Evolutionary conservation across 2,329 filamentous ascomycete genomes (phyloP).

Genomic region (Nemania diffusa): DNA sequence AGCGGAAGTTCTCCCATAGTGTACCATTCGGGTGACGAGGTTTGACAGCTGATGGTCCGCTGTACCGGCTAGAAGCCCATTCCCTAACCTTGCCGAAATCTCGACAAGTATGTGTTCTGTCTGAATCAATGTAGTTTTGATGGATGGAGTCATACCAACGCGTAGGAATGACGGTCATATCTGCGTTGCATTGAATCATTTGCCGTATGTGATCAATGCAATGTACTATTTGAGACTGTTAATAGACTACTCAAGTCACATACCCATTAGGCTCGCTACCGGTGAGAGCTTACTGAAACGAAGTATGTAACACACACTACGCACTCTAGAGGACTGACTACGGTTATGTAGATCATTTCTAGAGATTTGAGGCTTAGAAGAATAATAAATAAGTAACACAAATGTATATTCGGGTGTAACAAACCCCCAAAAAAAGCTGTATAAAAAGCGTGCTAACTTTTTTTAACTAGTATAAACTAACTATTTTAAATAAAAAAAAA

Average conservation of each 20-base stretch:
- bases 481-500: no score
- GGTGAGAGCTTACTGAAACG: neutral
- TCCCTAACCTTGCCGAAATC: slow-evolving; percentile 18
- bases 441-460: no score
- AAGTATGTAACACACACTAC: no score
- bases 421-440: no score
- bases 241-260: neutral
- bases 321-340: no score
- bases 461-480: no score
- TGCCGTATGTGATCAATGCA: slow-evolving; percentile 16
- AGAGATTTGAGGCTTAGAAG: no score
- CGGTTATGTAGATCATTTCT: no score
- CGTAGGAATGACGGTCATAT: slow-evolving; percentile 7
- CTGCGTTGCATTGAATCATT: slow-evolving; percentile 13
- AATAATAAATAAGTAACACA: no score
- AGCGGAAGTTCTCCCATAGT: neutral
- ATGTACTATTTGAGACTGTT: slow-evolving; percentile 6
- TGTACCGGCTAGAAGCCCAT: slow-evolving; percentile 8
- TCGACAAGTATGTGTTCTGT: slow-evolving; percentile 10
- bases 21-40: slow-evolving; percentile 7
- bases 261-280: neutral
- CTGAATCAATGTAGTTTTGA: slow-evolving; percentile 14
- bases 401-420: no score
- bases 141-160: slow-evolving; percentile 6
- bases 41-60: neutral